phyloP scores from a whole-genome alignment of 106 monocot species.

The Platanthera zijinensis region DNA sequence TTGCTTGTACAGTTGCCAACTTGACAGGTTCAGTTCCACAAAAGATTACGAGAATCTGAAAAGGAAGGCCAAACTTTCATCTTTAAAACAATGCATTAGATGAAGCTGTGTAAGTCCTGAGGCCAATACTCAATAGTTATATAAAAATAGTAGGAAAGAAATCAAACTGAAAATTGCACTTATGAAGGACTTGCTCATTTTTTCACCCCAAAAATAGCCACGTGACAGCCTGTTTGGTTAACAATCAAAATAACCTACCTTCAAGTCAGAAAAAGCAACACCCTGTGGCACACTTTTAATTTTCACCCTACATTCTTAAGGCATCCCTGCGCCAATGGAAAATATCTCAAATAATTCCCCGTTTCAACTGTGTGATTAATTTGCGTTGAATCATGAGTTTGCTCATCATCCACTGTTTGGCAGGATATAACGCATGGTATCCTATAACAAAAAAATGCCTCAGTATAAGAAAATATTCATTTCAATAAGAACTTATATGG shows the following conservation, averaged over 20 bases:
- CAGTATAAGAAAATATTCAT: too few relatives aligned
- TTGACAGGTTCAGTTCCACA: constrained; percentile 40
- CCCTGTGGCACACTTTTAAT: background rate
- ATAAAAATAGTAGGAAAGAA: background rate
- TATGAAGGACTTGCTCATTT: background rate
- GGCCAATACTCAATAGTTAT: background rate
- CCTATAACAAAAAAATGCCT: too few relatives aligned
- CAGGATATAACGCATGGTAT: background rate
- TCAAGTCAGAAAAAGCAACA: too few relatives aligned
- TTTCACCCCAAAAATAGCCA: background rate
- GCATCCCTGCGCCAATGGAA: background rate
- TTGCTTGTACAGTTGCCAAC: constrained; percentile 16
- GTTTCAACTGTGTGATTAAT: background rate
- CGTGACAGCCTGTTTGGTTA: background rate
- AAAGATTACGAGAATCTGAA: constrained; percentile 47
- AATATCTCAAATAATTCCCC: background rate
- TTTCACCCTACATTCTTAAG: background rate
- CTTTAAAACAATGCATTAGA: background rate
- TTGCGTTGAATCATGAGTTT: background rate
- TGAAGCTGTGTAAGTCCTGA: background rate
- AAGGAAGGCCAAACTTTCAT: background rate
- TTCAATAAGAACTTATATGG: too few relatives aligned
- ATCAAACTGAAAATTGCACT: background rate
- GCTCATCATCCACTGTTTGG: background rate
- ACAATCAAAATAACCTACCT: background rate